These are phyloP conservation scores for Mycena crocata DNA, from an alignment of 768 basidiomycete species.

Conservation along the genomic window DNA sequence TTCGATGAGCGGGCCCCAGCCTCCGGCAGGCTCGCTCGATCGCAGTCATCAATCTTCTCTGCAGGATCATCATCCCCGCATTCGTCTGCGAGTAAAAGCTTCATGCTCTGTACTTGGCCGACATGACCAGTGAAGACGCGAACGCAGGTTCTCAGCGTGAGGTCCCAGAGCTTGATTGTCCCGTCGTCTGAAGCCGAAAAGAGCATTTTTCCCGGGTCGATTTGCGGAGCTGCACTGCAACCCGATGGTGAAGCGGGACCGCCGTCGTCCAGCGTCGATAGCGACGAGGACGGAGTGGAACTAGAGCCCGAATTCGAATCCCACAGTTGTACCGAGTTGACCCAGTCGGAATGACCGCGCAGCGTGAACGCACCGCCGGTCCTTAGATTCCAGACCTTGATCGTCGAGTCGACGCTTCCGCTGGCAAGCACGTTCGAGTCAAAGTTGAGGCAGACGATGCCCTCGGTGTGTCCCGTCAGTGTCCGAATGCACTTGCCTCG, in stretches of 20 bases:
- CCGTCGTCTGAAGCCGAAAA: constrained; percentile 98
- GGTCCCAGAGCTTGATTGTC: constrained; percentile 94
- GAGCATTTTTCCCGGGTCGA: constrained; percentile 91
- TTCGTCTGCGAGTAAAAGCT: constrained; percentile 77
- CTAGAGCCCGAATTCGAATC: constrained; percentile 62
- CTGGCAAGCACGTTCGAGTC: constrained; percentile 93
- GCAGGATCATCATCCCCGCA: constrained; percentile 49
- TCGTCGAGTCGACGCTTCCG: constrained; percentile 93
- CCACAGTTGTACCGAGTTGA: constrained; percentile 95
- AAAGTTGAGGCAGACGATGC: constrained; percentile 91
- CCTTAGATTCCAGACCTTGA: constrained; percentile 95
- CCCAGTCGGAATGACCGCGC: constrained; percentile 95
- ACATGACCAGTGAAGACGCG: constrained; percentile 90
- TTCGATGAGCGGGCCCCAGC: constrained; percentile 15
- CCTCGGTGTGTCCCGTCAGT: constrained; percentile 90
- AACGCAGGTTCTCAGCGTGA: constrained; percentile 82
- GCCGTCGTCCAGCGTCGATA: constrained; percentile 50
- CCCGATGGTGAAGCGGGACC: constrained; percentile 40
- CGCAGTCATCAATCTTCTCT: constrained; percentile 36
- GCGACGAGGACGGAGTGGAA: constrained; percentile 37
- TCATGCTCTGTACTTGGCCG: constrained; percentile 94
- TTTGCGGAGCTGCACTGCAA: constrained; percentile 56
- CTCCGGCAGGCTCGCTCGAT: constrained; percentile 28
- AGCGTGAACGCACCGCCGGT: constrained; percentile 93
- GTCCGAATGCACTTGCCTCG: constrained; percentile 89